These are phyloP conservation scores for Leccinum fuscescens DNA, from an alignment of 1,284 basidiomycete genomes.

Conservation along the genomic window DNA sequence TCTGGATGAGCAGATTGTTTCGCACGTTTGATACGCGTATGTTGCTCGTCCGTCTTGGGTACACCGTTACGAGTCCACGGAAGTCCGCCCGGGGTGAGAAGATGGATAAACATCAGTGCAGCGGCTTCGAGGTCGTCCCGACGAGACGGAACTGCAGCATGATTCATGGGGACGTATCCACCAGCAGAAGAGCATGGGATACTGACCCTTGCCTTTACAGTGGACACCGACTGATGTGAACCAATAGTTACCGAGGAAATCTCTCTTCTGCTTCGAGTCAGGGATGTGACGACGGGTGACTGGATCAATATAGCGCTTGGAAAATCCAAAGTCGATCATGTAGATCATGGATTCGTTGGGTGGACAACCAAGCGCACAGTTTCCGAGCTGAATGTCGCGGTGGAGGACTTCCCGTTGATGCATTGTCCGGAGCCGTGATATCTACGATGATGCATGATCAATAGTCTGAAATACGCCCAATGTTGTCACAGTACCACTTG, in stretches of 20 bases:
- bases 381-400: constrained; percentile 75
- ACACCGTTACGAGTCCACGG: constrained; percentile 75
- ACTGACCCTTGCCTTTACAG: constrained; percentile 66
- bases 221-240: constrained; percentile 73
- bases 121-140: constrained; percentile 74
- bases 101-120: constrained; percentile 74
- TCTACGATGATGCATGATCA: constrained; percentile 42
- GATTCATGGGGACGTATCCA: constrained; percentile 21
- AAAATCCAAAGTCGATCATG: constrained; percentile 83
- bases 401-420: constrained; percentile 69
- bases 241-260: constrained; percentile 81
- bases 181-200: constrained; percentile 12
- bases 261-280: constrained; percentile 60
- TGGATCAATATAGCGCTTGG: constrained; percentile 69
- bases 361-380: constrained; percentile 60
- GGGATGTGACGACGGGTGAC: constrained; percentile 62
- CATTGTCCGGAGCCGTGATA: constrained; percentile 67
- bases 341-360: constrained; percentile 62
- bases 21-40: constrained; percentile 57
- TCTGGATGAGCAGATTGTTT: constrained; percentile 60
- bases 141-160: constrained; percentile 60
- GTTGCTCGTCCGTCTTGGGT: constrained; percentile 62
- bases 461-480: constrained; percentile 20
- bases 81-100: constrained; percentile 71
- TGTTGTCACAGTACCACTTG: constrained; percentile 52